These are phyloP conservation scores for Geranium rotundifolium DNA, from an alignment of 345 rosid genomes.

Conservation along the genomic window DNA sequence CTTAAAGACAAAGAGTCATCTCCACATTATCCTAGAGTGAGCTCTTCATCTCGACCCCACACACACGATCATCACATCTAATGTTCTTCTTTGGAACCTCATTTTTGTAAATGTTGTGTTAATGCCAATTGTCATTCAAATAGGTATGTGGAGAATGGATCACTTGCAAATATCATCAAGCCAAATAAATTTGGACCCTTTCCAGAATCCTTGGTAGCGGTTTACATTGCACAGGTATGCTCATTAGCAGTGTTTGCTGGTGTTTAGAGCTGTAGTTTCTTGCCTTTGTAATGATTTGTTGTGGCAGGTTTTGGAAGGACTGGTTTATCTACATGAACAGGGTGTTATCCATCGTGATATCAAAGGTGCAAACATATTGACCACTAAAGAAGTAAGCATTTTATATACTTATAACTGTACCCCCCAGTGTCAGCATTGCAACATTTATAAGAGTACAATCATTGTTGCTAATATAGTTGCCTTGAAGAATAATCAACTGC, in stretches of 20 bases:
- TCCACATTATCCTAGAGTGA: constrained; percentile 97
- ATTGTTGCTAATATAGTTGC: background rate
- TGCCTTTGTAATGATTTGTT: constrained; percentile 9
- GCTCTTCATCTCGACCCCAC: constrained; percentile 17
- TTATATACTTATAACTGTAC: background rate
- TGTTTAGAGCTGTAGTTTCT: constrained; percentile 2
- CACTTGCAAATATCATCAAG: constrained; percentile 95
- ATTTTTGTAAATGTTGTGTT: constrained; percentile 7
- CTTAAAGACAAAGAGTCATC: constrained; percentile 79
- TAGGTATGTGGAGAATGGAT: constrained; percentile 98
- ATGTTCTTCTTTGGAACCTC: background rate
- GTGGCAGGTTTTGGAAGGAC: constrained; percentile 84
- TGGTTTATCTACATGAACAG: constrained; percentile 94
- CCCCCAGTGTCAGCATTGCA: background rate
- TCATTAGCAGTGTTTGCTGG: constrained; percentile 12
- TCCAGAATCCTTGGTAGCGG: constrained; percentile 93
- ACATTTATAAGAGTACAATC: background rate
- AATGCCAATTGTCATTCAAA: constrained; percentile 12
- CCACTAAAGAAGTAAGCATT: constrained; percentile 79
- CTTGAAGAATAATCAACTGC: background rate
- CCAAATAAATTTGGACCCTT: constrained; percentile 99
- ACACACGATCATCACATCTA: background rate
- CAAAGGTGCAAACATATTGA: constrained; percentile 97
- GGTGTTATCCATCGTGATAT: constrained; percentile 99
- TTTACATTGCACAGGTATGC: constrained; percentile 95